Evolutionary conservation across 805 yeast species (phyloP).

Genomic region (Kodamaea laetipori): DNA sequence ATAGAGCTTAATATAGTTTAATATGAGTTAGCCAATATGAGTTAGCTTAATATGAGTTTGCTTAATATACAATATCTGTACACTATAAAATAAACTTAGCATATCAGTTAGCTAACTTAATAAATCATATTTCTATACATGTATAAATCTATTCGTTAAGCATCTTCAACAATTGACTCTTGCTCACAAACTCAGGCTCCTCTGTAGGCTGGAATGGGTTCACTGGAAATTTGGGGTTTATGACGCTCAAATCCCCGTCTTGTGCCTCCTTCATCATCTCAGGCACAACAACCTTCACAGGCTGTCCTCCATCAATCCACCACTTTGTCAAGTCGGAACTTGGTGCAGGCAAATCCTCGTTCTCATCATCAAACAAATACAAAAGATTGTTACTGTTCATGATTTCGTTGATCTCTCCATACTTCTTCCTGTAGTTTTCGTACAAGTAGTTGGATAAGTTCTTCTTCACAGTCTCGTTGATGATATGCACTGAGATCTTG

Average conservation of each 20-base stretch:
- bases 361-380: conserved; percentile 30
- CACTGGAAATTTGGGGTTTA: conserved; percentile 68
- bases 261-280: conserved; percentile 37
- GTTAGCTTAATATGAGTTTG: no score
- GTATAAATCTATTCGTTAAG: conserved; percentile 2
- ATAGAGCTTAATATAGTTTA: no score
- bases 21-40: no score
- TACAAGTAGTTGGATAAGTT: conserved; percentile 60
- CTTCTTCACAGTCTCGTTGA: conserved; percentile 62
- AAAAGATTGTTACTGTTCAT: conserved; percentile 29
- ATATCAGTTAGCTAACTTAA: no score
- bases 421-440: conserved; percentile 51
- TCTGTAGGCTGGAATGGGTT: conserved; percentile 69
- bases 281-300: conserved; percentile 65
- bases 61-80: no score
- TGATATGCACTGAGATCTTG: conserved; percentile 59
- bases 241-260: conserved; percentile 30
- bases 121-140: background rate
- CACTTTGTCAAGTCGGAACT: conserved; percentile 79
- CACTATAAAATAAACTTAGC: no score
- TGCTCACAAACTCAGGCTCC: conserved; percentile 54
- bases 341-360: conserved; percentile 76
- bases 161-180: conserved; percentile 19
- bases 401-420: conserved; percentile 41
- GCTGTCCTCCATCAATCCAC: conserved; percentile 86